phyloP scores from a whole-genome alignment of 2,329 filamentous ascomycete species.

The Madurella mycetomatis region DNA sequence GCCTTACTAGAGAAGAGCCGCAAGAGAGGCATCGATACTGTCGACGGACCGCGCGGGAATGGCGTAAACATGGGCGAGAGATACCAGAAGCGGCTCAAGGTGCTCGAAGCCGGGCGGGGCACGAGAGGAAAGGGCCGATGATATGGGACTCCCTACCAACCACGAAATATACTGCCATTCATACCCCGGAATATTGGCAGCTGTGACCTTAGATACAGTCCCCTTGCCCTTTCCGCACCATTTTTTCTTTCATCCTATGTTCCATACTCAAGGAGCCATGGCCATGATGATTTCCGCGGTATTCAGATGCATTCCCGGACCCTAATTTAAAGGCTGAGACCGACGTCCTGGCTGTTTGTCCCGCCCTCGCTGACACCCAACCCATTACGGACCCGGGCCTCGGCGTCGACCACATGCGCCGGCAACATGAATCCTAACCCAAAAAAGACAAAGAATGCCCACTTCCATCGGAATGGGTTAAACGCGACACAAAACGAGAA shows the following conservation, averaged over 20 bases:
- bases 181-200: neutral
- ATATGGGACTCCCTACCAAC: constrained; percentile 4
- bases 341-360: constrained; percentile 8
- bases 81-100: constrained; percentile 66
- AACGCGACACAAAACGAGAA: constrained; percentile 72
- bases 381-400: constrained; percentile 57
- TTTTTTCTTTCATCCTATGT: neutral
- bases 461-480: constrained; percentile 89
- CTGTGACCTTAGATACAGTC: neutral
- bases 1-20: constrained; percentile 76
- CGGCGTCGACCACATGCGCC: constrained; percentile 59
- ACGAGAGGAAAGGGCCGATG: constrained; percentile 41
- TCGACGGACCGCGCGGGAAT: constrained; percentile 65
- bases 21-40: constrained; percentile 67
- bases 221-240: neutral
- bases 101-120: constrained; percentile 44
- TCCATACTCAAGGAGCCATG: neutral
- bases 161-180: neutral
- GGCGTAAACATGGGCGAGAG: constrained; percentile 65
- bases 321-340: constrained; percentile 1
- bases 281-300: no score
- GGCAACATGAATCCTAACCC: constrained; percentile 67
- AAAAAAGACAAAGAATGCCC: constrained; percentile 77
- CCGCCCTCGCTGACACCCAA: constrained; percentile 31
- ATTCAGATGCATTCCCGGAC: neutral